These are phyloP conservation scores for Tolypocladium sp. DNA, from an alignment of 2,329 filamentous ascomycete genomes.

Conservation along the genomic window DNA sequence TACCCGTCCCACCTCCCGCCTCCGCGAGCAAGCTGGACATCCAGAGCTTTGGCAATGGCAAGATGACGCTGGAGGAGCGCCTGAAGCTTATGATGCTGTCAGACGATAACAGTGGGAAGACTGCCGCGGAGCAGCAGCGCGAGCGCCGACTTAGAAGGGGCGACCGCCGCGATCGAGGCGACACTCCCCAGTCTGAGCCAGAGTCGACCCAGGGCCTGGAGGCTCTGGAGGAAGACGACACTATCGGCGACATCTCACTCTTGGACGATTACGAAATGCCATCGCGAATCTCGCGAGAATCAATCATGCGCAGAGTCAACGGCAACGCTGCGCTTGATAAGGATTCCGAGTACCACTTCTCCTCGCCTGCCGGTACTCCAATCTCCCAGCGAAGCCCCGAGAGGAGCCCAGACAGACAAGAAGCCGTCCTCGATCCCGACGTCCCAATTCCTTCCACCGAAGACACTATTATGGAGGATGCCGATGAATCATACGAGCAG, in stretches of 20 bases:
- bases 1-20: conserved; percentile 67
- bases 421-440: conserved; percentile 62
- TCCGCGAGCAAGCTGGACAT: conserved; percentile 65
- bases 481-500: conserved; percentile 37
- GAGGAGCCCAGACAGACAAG: conserved; percentile 23
- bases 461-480: conserved; percentile 50
- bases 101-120: conserved; percentile 48
- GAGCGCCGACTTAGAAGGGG: conserved; percentile 61
- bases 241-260: conserved; percentile 49
- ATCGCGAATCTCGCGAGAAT: conserved; percentile 82
- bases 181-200: conserved; percentile 31
- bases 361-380: conserved; percentile 50
- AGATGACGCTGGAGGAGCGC: conserved; percentile 79
- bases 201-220: conserved; percentile 24
- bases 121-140: conserved; percentile 55
- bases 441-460: conserved; percentile 84
- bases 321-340: conserved; percentile 46
- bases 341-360: conserved; percentile 56
- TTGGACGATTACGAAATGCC: conserved; percentile 58
- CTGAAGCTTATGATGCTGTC: conserved; percentile 84
- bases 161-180: conserved; percentile 39
- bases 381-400: conserved; percentile 33
- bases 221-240: conserved; percentile 47
- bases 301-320: conserved; percentile 82
- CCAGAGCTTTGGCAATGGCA: conserved; percentile 62